A percentile compares a stretch with the other conserved stretches of the same genome.
phyloP scores from a whole-genome alignment of 352 stramenopile species.

The Phytophthora lateralis region DNA sequence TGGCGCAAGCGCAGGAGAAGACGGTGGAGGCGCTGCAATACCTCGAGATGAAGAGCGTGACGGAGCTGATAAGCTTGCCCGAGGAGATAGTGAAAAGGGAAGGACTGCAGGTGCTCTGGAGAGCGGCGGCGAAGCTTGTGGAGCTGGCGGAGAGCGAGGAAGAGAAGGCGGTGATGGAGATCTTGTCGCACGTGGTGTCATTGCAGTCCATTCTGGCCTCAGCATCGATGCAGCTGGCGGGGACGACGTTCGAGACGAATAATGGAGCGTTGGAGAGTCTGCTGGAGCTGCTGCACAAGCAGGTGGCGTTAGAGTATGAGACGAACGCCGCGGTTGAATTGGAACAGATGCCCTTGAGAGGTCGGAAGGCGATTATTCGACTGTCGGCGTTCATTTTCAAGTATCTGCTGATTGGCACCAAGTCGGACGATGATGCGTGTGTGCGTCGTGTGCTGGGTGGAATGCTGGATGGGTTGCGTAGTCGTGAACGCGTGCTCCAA shows the following conservation, averaged over 20 bases:
- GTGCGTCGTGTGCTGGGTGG: constrained; percentile 63
- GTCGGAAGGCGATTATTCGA: constrained; percentile 71
- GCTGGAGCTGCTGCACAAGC: constrained; percentile 53
- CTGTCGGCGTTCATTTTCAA: constrained; percentile 81
- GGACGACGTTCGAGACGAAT: constrained; percentile 32
- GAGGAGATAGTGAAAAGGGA: constrained; percentile 62
- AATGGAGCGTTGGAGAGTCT: constrained; percentile 21
- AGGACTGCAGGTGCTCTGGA: constrained; percentile 64
- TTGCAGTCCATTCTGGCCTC: constrained; percentile 66
- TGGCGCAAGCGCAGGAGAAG: constrained; percentile 46
- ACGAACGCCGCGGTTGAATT: constrained; percentile 4
- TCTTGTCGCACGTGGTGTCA: constrained; percentile 55
- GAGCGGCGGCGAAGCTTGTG: constrained; percentile 40
- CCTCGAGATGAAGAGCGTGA: constrained; percentile 76
- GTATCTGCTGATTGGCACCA: constrained; percentile 56
- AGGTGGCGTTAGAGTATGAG: constrained; percentile 64
- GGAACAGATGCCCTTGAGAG: constrained; percentile 39
- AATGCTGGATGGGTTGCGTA: constrained; percentile 75
- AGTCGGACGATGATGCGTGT: constrained; percentile 46
- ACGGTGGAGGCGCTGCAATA: constrained; percentile 72
- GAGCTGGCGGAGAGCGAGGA: constrained; percentile 25
- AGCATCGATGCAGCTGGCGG: constrained; percentile 56
- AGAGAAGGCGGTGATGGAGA: constrained; percentile 22
- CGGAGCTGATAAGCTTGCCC: constrained; percentile 56
- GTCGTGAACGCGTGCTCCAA: constrained; percentile 62